These are phyloP conservation scores for Epichloe sylvatica DNA, from an alignment of 2,329 filamentous ascomycete species.

Conservation along the genomic window DNA sequence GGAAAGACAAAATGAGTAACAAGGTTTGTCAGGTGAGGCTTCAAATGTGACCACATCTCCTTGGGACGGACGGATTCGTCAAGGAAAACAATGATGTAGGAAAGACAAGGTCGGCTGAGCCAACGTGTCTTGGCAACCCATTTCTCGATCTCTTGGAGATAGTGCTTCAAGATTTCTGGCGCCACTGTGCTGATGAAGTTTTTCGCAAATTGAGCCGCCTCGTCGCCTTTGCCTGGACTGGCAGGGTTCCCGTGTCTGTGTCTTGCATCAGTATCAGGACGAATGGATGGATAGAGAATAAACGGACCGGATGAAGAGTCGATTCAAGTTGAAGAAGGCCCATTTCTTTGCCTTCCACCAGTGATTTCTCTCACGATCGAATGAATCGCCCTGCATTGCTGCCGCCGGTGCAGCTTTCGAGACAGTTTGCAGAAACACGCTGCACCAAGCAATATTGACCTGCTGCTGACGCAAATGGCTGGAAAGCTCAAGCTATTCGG, in stretches of 20 bases:
- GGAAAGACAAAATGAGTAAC: conserved; percentile 94
- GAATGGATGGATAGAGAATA: neutral
- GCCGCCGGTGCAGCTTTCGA: conserved; percentile 68
- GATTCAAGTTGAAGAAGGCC: conserved; percentile 95
- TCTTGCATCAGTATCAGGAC: neutral
- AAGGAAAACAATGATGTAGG: conserved; percentile 85
- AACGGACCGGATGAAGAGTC: conserved; percentile 74
- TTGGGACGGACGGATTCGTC: conserved; percentile 97
- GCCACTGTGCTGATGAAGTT: conserved; percentile 84
- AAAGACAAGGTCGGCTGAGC: conserved; percentile 87
- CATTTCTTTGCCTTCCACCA: conserved; percentile 99
- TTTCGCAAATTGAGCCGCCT: conserved; percentile 73
- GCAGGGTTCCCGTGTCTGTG: conserved; percentile 77
- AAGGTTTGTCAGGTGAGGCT: conserved; percentile 83
- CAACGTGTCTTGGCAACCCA: conserved; percentile 92
- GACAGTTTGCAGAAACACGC: conserved; percentile 81
- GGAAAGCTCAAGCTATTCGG: conserved; percentile 66
- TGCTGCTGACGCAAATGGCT: conserved; percentile 63
- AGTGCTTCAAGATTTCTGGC: conserved; percentile 90
- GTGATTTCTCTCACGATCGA: conserved; percentile 83
- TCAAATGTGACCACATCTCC: conserved; percentile 88
- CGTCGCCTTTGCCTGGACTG: conserved; percentile 58
- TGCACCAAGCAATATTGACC: conserved; percentile 88
- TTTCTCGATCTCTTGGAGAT: conserved; percentile 87
- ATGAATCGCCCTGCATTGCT: conserved; percentile 69